Conservation (phyloP, 2,329 filamentous ascomycete species). For the Colletotrichum neosansevieriae region DNA sequence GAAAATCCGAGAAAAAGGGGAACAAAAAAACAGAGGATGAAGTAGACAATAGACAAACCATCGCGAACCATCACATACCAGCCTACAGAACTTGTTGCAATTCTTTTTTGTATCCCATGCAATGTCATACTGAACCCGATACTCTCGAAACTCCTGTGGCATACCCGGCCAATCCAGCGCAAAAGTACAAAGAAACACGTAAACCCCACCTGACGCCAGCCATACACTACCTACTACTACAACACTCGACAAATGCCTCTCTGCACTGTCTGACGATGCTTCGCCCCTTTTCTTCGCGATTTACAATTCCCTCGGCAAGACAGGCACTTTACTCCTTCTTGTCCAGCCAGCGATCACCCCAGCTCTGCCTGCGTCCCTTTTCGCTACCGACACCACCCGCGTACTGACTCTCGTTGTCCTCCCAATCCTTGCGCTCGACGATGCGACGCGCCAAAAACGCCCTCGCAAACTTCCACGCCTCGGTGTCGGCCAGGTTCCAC, state of each 20-base stretch:
- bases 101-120: slow-evolving; percentile 1
- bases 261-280: background rate
- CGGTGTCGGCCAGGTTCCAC: slow-evolving; percentile 79
- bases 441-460: slow-evolving; percentile 73
- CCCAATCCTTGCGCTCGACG: slow-evolving; percentile 76
- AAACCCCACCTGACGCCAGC: slow-evolving; percentile 13
- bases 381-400: slow-evolving; percentile 71
- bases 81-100: background rate
- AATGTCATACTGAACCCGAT: slow-evolving; percentile 18
- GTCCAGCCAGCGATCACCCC: slow-evolving; percentile 53
- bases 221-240: slow-evolving; percentile 26
- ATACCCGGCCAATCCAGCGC: slow-evolving; percentile 19
- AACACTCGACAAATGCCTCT: background rate
- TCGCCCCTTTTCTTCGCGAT: background rate
- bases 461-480: slow-evolving; percentile 81
- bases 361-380: slow-evolving; percentile 51
- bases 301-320: background rate
- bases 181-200: background rate
- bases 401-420: slow-evolving; percentile 75
- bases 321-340: slow-evolving; percentile 6
- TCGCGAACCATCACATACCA: background rate
- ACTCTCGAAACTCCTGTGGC: slow-evolving; percentile 27
- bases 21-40: background rate
- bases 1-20: background rate
- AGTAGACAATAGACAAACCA: background rate